Conservation (phyloP, 345 rosid genomes). For the Gossypium thurberi region DNA sequence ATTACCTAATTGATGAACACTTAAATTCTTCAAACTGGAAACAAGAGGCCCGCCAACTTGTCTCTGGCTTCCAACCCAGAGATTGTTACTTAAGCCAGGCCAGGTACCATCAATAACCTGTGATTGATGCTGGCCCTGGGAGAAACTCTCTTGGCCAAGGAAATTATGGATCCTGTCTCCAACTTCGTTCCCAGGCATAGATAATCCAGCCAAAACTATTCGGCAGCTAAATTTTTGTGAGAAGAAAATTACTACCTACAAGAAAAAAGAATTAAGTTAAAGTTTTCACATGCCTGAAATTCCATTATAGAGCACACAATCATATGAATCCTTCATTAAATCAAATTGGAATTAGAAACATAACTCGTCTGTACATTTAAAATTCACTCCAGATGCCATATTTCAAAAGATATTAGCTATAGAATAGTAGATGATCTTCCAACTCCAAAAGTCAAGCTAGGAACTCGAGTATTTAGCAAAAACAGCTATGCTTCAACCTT, state of each 20-base stretch:
- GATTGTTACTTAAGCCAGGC: slow-evolving; percentile 48
- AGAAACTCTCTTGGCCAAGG: slow-evolving; percentile 66
- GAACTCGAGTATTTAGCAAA: no score
- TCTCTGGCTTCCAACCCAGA: slow-evolving; percentile 53
- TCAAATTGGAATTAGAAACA: slow-evolving; percentile 2
- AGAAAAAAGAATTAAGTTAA: slow-evolving; percentile 11
- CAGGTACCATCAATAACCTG: slow-evolving; percentile 60
- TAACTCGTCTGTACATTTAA: slow-evolving; percentile 31
- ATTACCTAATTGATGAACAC: slow-evolving; percentile 61
- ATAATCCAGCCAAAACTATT: slow-evolving; percentile 31
- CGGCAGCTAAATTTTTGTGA: slow-evolving; percentile 24
- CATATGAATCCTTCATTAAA: neutral
- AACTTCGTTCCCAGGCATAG: slow-evolving; percentile 94
- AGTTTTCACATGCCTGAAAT: slow-evolving; percentile 12
- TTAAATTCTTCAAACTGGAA: slow-evolving; percentile 51
- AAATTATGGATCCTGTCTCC: slow-evolving; percentile 91
- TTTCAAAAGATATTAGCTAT: no score
- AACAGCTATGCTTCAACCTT: no score
- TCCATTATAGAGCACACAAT: neutral
- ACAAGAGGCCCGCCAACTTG: slow-evolving; percentile 48
- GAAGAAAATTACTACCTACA: slow-evolving; percentile 22
- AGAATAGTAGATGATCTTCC: no score
- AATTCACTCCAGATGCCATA: neutral
- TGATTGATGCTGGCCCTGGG: slow-evolving; percentile 60
- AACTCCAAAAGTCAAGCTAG: no score